These are phyloP conservation scores for Trichoderma sp. DNA, from an alignment of 2,329 filamentous ascomycete genomes.

Conservation along the genomic window DNA sequence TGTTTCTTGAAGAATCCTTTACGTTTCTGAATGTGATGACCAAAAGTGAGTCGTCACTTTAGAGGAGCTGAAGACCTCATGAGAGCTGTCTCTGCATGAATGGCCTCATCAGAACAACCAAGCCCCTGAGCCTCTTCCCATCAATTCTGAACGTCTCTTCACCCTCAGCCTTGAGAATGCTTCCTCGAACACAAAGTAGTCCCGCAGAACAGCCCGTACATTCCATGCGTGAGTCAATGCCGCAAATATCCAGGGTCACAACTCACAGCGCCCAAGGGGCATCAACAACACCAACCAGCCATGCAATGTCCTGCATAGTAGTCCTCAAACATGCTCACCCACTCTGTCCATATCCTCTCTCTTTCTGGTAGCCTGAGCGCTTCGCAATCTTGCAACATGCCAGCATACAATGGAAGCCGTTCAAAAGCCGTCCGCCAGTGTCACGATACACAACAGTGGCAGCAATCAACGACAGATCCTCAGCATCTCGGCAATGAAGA, in stretches of 20 bases:
- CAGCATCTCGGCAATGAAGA: neutral
- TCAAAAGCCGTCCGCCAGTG: slow-evolving; percentile 17
- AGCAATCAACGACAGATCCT: slow-evolving; percentile 7
- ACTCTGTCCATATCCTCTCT: neutral
- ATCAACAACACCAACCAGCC: neutral
- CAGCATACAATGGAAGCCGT: slow-evolving; percentile 11
- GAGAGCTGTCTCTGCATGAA: no score
- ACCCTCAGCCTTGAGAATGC: neutral
- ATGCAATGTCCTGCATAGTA: neutral
- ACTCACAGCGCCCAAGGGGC: slow-evolving; percentile 3
- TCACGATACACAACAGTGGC: slow-evolving; percentile 26
- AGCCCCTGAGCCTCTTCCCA: no score
- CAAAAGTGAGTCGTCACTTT: no score
- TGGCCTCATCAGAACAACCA: no score
- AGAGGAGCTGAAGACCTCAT: no score
- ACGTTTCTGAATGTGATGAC: no score
- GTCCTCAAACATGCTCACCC: neutral
- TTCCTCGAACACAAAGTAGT: no score
- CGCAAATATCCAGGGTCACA: neutral
- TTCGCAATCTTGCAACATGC: neutral
- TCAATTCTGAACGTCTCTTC: neutral
- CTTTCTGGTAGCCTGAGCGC: neutral
- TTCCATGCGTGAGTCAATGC: slow-evolving; percentile 15
- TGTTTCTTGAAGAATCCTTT: no score
- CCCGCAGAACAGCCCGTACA: neutral